phyloP scores from a whole-genome alignment of 345 rosid genomes.

The Pelargonium nanum region DNA sequence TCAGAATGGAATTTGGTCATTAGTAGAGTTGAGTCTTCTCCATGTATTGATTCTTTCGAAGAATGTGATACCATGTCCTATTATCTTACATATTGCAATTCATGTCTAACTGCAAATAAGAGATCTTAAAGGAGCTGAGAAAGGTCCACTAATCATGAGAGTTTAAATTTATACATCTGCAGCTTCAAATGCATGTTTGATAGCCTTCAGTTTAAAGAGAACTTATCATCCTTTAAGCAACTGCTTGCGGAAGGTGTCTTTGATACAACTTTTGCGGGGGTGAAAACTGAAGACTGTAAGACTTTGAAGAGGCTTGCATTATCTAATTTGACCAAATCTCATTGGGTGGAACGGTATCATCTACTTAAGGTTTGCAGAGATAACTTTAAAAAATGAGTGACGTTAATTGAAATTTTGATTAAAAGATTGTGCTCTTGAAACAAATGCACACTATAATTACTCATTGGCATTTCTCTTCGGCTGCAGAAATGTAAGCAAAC shows the following conservation, averaged over 20 bases:
- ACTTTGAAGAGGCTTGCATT: constrained; percentile 53
- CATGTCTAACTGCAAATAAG: background rate
- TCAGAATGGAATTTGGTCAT: background rate
- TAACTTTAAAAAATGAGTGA: constrained; percentile 1
- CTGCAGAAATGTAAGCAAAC: constrained; percentile 37
- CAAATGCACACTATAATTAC: background rate
- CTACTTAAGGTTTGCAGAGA: constrained; percentile 44
- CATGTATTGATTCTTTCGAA: too few relatives aligned
- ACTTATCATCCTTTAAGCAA: constrained; percentile 52
- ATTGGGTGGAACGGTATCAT: constrained; percentile 54
- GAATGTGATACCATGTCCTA: too few relatives aligned
- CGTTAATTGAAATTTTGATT: background rate
- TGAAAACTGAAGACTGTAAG: constrained; percentile 49
- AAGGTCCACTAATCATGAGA: constrained; percentile 7
- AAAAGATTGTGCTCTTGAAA: background rate
- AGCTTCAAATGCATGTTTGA: constrained; percentile 71
- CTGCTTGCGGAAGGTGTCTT: constrained; percentile 77
- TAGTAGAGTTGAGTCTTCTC: background rate
- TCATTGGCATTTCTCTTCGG: constrained; percentile 4
- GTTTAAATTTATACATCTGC: constrained; percentile 23
- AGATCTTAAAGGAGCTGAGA: background rate
- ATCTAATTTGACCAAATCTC: constrained; percentile 40
- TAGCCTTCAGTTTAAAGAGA: constrained; percentile 79
- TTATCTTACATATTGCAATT: background rate
- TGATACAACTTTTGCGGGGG: constrained; percentile 44